Conservation (phyloP, 331 rosid genomes). For the Malus hybrid region DNA sequence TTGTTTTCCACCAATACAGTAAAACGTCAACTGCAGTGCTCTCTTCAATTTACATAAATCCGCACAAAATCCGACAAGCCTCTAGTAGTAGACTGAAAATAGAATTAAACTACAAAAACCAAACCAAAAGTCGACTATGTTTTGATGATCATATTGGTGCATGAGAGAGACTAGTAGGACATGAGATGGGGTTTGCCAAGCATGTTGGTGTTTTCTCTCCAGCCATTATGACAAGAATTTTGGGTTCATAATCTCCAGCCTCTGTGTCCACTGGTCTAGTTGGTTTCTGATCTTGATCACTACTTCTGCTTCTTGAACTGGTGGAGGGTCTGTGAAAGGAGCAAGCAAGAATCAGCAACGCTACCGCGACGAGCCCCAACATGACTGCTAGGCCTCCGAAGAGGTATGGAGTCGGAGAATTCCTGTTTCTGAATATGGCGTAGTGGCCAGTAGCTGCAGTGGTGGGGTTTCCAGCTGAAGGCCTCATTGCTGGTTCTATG, state of each 20-base stretch:
- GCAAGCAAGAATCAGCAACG: conserved; percentile 48
- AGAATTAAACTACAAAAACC: neutral
- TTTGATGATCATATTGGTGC: neutral
- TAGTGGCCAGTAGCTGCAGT: neutral
- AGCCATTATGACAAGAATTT: conserved; percentile 73
- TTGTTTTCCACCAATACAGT: no score
- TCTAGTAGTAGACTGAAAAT: neutral
- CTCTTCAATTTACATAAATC: neutral
- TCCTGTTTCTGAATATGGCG: conserved; percentile 22
- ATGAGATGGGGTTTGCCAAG: conserved; percentile 49
- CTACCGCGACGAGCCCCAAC: conserved; percentile 38
- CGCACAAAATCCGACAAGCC: neutral
- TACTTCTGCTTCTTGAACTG: neutral
- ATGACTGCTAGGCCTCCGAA: conserved; percentile 49
- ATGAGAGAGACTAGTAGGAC: no score
- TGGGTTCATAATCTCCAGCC: conserved; percentile 24
- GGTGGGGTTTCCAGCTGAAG: conserved; percentile 15
- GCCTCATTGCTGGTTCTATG: conserved; percentile 13
- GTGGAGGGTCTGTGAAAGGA: conserved; percentile 17
- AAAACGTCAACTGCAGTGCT: neutral
- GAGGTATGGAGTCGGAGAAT: conserved; percentile 55
- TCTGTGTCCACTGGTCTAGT: conserved; percentile 1
- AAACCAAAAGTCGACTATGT: neutral
- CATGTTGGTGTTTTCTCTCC: conserved; percentile 60
- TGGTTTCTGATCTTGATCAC: conserved; percentile 18